Evolutionary conservation across 2,329 filamentous ascomycete species (phyloP).

Genomic region (Pleochaeta shiraiana): DNA sequence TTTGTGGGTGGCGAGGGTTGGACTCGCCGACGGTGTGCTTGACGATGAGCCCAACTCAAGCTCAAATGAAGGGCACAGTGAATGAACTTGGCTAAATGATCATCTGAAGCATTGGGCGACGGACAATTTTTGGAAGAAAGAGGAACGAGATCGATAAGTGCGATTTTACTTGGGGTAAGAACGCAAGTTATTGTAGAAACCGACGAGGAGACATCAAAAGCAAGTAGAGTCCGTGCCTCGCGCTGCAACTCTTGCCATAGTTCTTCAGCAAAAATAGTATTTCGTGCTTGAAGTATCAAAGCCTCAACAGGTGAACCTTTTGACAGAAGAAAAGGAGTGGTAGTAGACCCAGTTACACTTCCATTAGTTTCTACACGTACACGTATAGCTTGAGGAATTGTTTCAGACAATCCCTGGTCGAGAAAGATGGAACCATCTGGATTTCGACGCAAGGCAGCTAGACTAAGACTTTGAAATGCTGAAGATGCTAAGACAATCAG

Average conservation of each 20-base stretch:
- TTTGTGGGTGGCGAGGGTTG: conserved; percentile 32
- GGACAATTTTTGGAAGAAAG: conserved; percentile 18
- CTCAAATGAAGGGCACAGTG: conserved; percentile 51
- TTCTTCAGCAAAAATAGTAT: conserved; percentile 67
- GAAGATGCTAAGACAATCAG: conserved; percentile 26
- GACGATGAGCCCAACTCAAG: conserved; percentile 56
- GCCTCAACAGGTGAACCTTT: conserved; percentile 40
- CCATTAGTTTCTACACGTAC: conserved; percentile 41
- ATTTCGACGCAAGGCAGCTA: conserved; percentile 56
- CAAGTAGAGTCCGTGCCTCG: conserved; percentile 52
- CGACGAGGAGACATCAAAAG: conserved; percentile 42
- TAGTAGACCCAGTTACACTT: conserved; percentile 33
- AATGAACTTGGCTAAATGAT: conserved; percentile 39
- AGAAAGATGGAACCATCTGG: conserved; percentile 55
- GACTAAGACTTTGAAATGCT: conserved; percentile 44
- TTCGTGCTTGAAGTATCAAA: conserved; percentile 50
- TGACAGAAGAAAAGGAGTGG: conserved; percentile 28
- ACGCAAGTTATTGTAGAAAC: conserved; percentile 34
- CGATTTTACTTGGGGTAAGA: conserved; percentile 28
- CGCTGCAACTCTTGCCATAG: conserved; percentile 75
- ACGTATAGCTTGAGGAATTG: conserved; percentile 36
- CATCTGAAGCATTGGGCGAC: conserved; percentile 15
- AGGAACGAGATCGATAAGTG: conserved; percentile 46
- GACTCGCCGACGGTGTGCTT: conserved; percentile 47
- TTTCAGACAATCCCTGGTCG: conserved; percentile 31